These are phyloP conservation scores for Abrus pulchellus DNA, from an alignment of 306 rosid species.

Conservation along the genomic window DNA sequence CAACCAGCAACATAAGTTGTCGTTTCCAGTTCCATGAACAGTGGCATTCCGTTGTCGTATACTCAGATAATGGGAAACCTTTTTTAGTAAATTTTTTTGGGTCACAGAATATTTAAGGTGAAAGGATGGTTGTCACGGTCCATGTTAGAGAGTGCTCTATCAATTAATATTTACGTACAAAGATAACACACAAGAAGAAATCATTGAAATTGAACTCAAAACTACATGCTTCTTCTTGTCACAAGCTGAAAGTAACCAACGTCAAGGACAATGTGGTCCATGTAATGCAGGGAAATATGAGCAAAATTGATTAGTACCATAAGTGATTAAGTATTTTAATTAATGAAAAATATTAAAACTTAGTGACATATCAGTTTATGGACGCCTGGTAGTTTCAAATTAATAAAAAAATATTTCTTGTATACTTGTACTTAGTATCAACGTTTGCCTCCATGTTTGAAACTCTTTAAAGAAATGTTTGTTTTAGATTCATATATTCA, in stretches of 20 bases:
- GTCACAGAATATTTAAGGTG: neutral
- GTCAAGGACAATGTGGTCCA: constrained; percentile 4
- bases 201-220: neutral
- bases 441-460: constrained; percentile 7
- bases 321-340: no score
- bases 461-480: neutral
- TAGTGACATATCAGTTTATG: no score
- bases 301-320: neutral
- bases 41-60: neutral
- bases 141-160: neutral
- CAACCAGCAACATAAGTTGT: constrained; percentile 19
- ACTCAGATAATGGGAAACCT: neutral
- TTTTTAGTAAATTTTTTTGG: neutral
- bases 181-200: neutral
- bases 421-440: neutral
- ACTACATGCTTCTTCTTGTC: neutral
- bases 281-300: neutral
- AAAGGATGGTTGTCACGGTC: neutral
- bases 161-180: neutral
- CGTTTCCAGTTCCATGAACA: constrained; percentile 15
- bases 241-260: neutral
- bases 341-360: no score
- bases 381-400: no score
- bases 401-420: no score
- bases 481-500: constrained; percentile 1